phyloP scores from a whole-genome alignment of 2,329 filamentous ascomycete species.

The Apiospora marii region DNA sequence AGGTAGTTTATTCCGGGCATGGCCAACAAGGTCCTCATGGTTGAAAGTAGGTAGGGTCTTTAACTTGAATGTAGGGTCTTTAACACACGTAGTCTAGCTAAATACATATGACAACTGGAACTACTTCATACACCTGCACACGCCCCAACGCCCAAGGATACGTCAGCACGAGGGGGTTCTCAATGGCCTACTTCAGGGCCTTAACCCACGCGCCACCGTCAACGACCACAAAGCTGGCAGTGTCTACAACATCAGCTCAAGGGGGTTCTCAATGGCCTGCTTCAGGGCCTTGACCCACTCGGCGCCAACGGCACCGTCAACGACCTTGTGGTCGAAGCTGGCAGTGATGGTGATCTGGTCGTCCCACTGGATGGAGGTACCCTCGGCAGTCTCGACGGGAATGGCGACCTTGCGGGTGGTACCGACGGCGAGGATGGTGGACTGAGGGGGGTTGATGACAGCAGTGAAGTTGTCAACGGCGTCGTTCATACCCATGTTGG shows the following conservation, averaged over 20 bases:
- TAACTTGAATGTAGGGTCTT: too few relatives aligned
- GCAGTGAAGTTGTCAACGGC: constrained; percentile 97
- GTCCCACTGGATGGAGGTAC: constrained; percentile 85
- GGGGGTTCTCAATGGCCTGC: constrained; percentile 96
- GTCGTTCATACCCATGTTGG: constrained; percentile 99
- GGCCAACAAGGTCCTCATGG: too few relatives aligned
- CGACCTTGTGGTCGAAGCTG: constrained; percentile 99
- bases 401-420: constrained; percentile 95
- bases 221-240: too few relatives aligned
- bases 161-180: too few relatives aligned
- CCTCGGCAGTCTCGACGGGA: constrained; percentile 84
- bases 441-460: constrained; percentile 98
- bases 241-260: constrained; percentile 86
- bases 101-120: too few relatives aligned
- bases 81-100: too few relatives aligned
- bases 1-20: too few relatives aligned
- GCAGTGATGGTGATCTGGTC: constrained; percentile 95
- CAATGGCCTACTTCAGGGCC: not conserved
- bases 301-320: constrained; percentile 93
- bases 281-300: constrained; percentile 98
- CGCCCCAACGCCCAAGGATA: constrained; percentile 21
- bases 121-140: constrained; percentile 1
- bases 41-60: too few relatives aligned
- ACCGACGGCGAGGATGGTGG: constrained; percentile 92
- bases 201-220: not conserved